These are phyloP conservation scores for Diaporthe velutina DNA, from an alignment of 2,329 filamentous ascomycete genomes.

Conservation along the genomic window DNA sequence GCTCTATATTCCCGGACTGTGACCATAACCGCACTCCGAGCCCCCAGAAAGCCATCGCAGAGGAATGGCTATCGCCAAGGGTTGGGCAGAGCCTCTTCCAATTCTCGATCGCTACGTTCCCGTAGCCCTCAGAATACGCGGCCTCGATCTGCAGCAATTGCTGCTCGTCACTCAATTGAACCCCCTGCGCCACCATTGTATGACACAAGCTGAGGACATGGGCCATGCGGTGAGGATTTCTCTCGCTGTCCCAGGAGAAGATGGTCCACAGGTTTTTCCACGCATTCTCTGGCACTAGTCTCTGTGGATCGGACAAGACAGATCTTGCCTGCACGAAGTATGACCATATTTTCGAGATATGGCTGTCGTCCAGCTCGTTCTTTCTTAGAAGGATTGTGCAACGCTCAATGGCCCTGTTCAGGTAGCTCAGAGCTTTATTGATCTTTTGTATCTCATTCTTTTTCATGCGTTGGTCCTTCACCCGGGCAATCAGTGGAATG, in stretches of 20 bases:
- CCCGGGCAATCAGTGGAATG: slow-evolving; percentile 17
- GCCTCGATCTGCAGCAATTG: slow-evolving; percentile 78
- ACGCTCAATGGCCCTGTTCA: slow-evolving; percentile 48
- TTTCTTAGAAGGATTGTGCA: slow-evolving; percentile 52
- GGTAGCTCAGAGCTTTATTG: slow-evolving; percentile 32
- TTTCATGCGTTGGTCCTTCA: not conserved
- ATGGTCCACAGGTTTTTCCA: slow-evolving; percentile 78
- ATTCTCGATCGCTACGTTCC: slow-evolving; percentile 69
- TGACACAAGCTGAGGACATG: slow-evolving; percentile 73
- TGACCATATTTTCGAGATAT: slow-evolving; percentile 57
- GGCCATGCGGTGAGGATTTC: slow-evolving; percentile 68
- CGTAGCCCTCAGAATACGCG: slow-evolving; percentile 73
- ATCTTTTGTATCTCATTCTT: slow-evolving; percentile 41
- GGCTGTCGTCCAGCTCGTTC: slow-evolving; percentile 46
- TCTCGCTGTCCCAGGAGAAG: slow-evolving; percentile 64
- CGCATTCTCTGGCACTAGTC: slow-evolving; percentile 68
- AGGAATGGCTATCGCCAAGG: slow-evolving; percentile 51
- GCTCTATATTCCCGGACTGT: slow-evolving; percentile 67
- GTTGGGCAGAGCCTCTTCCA: slow-evolving; percentile 71
- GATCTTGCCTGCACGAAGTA: slow-evolving; percentile 62
- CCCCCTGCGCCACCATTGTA: slow-evolving; percentile 74
- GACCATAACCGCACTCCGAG: slow-evolving; percentile 76
- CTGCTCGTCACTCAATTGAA: slow-evolving; percentile 67
- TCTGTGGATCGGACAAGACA: slow-evolving; percentile 59
- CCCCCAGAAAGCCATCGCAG: slow-evolving; percentile 64